Evolutionary conservation across 495 filamentous ascomycete species (phyloP).

Genomic region (Aspergillus nidulans): DNA sequence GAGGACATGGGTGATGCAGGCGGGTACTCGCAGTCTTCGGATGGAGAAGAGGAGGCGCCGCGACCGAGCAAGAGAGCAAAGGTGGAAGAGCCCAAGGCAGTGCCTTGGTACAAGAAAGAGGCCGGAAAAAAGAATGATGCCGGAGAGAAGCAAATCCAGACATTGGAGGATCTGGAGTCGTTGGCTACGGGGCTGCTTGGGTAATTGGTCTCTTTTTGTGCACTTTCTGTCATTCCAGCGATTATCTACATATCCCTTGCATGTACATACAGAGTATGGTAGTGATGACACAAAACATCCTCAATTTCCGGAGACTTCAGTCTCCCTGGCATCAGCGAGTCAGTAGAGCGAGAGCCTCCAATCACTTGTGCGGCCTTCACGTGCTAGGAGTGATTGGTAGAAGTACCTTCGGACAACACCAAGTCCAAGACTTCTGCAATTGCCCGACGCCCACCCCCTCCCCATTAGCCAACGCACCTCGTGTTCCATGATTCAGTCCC

Average conservation of each 20-base stretch:
- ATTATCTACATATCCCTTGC: neutral
- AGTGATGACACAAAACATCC: neutral
- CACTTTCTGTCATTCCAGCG: neutral
- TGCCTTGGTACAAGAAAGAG: conserved; percentile 40
- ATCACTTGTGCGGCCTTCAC: neutral
- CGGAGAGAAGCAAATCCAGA: conserved; percentile 61
- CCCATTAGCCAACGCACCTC: neutral
- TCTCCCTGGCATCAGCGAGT: no score
- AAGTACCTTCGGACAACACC: neutral
- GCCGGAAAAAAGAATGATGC: conserved; percentile 35
- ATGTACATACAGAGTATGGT: neutral
- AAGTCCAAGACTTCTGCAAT: neutral
- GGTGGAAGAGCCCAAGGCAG: conserved; percentile 27
- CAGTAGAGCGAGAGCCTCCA: no score
- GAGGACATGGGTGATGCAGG: conserved; percentile 31
- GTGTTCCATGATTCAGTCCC: neutral
- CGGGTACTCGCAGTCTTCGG: conserved; percentile 38
- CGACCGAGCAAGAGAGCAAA: conserved; percentile 45
- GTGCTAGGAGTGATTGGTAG: neutral
- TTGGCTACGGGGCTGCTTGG: conserved; percentile 79
- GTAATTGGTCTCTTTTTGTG: conserved; percentile 16
- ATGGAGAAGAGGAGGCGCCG: conserved; percentile 24
- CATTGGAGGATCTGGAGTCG: conserved; percentile 83
- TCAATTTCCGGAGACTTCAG: neutral
- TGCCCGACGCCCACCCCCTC: no score